phyloP scores from a whole-genome alignment of 2,329 filamentous ascomycete genomes.

The Furcasterigmium sp. region DNA sequence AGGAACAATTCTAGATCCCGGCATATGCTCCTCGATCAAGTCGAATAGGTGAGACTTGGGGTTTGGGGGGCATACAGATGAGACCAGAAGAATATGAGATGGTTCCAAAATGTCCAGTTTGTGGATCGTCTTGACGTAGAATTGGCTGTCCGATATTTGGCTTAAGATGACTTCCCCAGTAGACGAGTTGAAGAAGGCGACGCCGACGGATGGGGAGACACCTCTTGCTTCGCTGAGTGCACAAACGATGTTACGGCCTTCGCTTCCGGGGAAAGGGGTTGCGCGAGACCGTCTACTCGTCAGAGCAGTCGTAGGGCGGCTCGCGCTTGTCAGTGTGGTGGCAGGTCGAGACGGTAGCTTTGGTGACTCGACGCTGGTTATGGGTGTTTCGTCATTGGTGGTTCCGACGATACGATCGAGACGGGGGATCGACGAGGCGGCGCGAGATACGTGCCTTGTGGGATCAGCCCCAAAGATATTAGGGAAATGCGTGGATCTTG shows the following conservation, averaged over 20 bases:
- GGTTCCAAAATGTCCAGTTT: constrained; percentile 80
- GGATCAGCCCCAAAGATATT: not conserved
- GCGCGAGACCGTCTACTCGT: constrained; percentile 39
- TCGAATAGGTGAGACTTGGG: constrained; percentile 68
- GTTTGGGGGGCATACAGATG: constrained; percentile 59
- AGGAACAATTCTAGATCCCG: constrained; percentile 54
- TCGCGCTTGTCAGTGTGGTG: not conserved
- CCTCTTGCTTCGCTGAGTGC: constrained; percentile 85
- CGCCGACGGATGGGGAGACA: constrained; percentile 74
- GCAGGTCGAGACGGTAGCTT: not conserved
- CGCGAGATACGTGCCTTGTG: not conserved
- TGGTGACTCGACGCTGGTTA: not conserved
- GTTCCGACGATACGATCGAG: not conserved
- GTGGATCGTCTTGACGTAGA: constrained; percentile 81
- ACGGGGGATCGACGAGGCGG: not conserved
- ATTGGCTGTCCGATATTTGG: constrained; percentile 90
- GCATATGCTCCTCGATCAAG: constrained; percentile 68
- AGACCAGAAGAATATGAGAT: constrained; percentile 72
- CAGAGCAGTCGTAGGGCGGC: constrained; percentile 22
- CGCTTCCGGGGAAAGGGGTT: constrained; percentile 37
- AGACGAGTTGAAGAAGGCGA: constrained; percentile 82
- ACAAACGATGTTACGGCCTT: constrained; percentile 73
- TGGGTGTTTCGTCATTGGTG: not conserved
- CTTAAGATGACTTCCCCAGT: constrained; percentile 81
- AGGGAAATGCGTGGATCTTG: not conserved